These are phyloP conservation scores for Epichloe sibirici DNA, from an alignment of 2,329 filamentous ascomycete species.

Conservation along the genomic window DNA sequence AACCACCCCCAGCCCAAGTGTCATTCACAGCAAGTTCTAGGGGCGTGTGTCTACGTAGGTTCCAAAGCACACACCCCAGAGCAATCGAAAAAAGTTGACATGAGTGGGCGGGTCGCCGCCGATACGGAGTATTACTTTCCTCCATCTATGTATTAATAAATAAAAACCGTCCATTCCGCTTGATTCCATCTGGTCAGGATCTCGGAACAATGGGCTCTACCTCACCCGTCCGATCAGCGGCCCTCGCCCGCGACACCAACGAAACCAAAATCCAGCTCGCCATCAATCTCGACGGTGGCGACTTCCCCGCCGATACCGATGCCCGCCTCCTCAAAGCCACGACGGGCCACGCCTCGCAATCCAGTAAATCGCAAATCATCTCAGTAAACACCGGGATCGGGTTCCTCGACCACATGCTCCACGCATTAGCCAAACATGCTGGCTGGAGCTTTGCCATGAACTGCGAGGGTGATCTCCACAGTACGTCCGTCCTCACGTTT, in stretches of 20 bases:
- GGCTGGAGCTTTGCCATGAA: conserved; percentile 81
- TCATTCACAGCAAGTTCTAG: background rate
- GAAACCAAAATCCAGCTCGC: conserved; percentile 94
- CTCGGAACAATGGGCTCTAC: conserved; percentile 13
- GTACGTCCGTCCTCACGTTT: conserved; percentile 41
- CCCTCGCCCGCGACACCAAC: conserved; percentile 82
- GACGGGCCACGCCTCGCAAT: conserved; percentile 69
- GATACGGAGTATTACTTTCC: too few species aligned
- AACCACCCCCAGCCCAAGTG: too few species aligned
- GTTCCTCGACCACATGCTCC: conserved; percentile 97
- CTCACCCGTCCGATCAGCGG: conserved; percentile 49
- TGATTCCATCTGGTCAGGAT: too few species aligned
- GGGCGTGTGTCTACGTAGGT: background rate
- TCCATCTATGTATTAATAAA: too few species aligned
- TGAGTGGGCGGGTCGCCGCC: too few species aligned
- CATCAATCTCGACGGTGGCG: conserved; percentile 85
- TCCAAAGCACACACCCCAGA: background rate
- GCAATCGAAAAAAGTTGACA: too few species aligned
- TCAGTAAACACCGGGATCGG: conserved; percentile 87
- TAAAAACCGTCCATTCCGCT: too few species aligned
- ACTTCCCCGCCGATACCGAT: conserved; percentile 54
- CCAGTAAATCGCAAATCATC: conserved; percentile 75
- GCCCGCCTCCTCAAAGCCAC: conserved; percentile 35
- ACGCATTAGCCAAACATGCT: conserved; percentile 89
- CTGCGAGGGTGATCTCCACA: conserved; percentile 84